Base-by-base conservation (phyloP, 345 rosid species). In the Triadica sebifera region DNA sequence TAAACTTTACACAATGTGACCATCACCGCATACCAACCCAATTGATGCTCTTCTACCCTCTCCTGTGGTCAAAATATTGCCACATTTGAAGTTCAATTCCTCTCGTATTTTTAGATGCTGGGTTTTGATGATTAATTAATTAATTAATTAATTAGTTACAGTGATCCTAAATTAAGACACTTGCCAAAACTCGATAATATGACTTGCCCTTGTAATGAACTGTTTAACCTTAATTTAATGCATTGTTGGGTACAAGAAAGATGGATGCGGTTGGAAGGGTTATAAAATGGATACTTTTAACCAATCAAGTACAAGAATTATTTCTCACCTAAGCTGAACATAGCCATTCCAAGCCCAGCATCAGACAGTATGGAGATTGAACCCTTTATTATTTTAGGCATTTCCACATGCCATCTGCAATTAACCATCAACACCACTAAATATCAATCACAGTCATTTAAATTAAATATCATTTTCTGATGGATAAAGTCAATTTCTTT, bases 321-420 rank as follows among this genome's bases (percentile, higher is more conserved):
- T 38, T 47, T 61, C 77, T 61, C 53, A 80, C 83, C 83, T 80
- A 80, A 72, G 79, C 83, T 80, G 83, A 80, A 80, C 83, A 80
- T 80, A 68, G 83, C 83, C 83, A 80, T 80, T 72, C 80, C 83
- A 34, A 80, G 83, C 46, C 83, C 83, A 55, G 83, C 83, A 76
- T 80, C 83, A 37, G 83, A 80, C 74, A 80, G 80, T 67, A 80
- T 80, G 74, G 80, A 80, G 71, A 80, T 80, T 37, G 83, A 76
- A 62, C 67, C 17, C 45, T 55, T 15, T 67, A 80, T 72, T 76
- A 80, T 76, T 72, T 67, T 63, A 53, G 83, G 83, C 83, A 80
- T 75, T 6, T 43, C 55, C 76, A 80, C 77, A 62, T 80, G 57
- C 83, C 83, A 80, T 59, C 83, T 80, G 79, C 77, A 57, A 60